Evolutionary conservation across 2,329 filamentous ascomycete species (phyloP).

Genomic region (Chaetomium strumarium): DNA sequence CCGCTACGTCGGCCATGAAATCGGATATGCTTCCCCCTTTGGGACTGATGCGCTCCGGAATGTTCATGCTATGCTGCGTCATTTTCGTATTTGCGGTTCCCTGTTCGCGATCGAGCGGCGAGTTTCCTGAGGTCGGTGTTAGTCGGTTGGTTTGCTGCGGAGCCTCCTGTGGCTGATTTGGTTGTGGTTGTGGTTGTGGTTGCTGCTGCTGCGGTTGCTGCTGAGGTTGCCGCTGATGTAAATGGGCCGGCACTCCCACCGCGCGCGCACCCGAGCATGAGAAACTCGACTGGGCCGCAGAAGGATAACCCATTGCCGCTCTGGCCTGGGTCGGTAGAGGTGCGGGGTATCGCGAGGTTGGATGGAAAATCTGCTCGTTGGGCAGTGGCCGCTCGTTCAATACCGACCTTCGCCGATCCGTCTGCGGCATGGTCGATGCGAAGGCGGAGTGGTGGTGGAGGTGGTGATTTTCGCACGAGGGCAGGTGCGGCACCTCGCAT

Average conservation of each 20-base stretch:
- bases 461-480: conserved; percentile 25
- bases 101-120: conserved; percentile 27
- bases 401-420: conserved; percentile 14
- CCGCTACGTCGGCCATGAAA: conserved; percentile 87
- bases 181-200: conserved; percentile 1
- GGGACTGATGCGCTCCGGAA: conserved; percentile 69
- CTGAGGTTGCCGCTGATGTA: not conserved
- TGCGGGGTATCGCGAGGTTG: conserved; percentile 13
- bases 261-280: not conserved
- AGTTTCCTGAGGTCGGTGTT: conserved; percentile 30
- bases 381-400: conserved; percentile 21
- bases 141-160: conserved; percentile 33
- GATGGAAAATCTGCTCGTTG: conserved; percentile 19
- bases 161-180: conserved; percentile 3
- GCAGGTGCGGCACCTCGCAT: conserved; percentile 29
- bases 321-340: not conserved
- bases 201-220: conserved; percentile 3
- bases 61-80: conserved; percentile 57
- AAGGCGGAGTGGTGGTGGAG: conserved; percentile 16
- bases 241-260: not conserved
- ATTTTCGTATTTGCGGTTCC: conserved; percentile 39
- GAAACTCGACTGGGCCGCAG: not conserved
- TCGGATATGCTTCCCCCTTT: conserved; percentile 72
- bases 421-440: conserved; percentile 7
- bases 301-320: conserved; percentile 3